phyloP scores from a whole-genome alignment of 805 yeast species.

The Candida manassasensis region DNA sequence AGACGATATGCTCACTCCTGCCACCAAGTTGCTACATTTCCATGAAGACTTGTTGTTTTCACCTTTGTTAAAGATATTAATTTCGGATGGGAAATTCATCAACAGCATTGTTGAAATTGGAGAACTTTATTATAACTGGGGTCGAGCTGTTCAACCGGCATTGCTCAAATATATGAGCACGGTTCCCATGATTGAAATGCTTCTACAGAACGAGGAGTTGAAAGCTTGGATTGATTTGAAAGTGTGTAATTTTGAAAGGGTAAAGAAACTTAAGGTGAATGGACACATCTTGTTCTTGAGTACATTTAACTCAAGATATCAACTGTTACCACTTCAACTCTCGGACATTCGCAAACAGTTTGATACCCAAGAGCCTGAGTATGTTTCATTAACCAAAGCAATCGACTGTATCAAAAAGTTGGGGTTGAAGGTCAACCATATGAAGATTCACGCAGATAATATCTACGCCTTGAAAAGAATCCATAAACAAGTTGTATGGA shows the following conservation, averaged over 20 bases:
- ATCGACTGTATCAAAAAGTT: slow-evolving; percentile 50
- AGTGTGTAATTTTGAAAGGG: slow-evolving; percentile 46
- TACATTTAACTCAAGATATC: slow-evolving; percentile 41
- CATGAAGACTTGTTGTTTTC: slow-evolving; percentile 52
- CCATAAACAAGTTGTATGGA: slow-evolving; percentile 52
- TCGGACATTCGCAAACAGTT: slow-evolving; percentile 48
- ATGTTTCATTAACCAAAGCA: slow-evolving; percentile 46
- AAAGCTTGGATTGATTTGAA: slow-evolving; percentile 56
- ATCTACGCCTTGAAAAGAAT: slow-evolving; percentile 50
- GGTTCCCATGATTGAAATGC: slow-evolving; percentile 56
- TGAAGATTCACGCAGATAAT: slow-evolving; percentile 58
- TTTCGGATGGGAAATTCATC: slow-evolving; percentile 62
- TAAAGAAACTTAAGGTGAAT: slow-evolving; percentile 39
- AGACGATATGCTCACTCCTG: slow-evolving; percentile 53
- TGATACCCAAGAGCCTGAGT: slow-evolving; percentile 46
- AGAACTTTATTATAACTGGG: slow-evolving; percentile 62
- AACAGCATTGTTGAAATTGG: slow-evolving; percentile 48
- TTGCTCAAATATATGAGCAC: slow-evolving; percentile 57
- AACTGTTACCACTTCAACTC: slow-evolving; percentile 58
- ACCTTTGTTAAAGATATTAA: slow-evolving; percentile 54
- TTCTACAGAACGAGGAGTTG: slow-evolving; percentile 48
- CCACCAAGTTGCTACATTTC: slow-evolving; percentile 48
- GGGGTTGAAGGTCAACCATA: slow-evolving; percentile 56
- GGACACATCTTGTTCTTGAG: slow-evolving; percentile 36
- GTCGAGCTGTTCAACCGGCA: slow-evolving; percentile 47